Evolutionary conservation across 306 rosid genomes (phyloP).

Genomic region (Bauhinia variegata): DNA sequence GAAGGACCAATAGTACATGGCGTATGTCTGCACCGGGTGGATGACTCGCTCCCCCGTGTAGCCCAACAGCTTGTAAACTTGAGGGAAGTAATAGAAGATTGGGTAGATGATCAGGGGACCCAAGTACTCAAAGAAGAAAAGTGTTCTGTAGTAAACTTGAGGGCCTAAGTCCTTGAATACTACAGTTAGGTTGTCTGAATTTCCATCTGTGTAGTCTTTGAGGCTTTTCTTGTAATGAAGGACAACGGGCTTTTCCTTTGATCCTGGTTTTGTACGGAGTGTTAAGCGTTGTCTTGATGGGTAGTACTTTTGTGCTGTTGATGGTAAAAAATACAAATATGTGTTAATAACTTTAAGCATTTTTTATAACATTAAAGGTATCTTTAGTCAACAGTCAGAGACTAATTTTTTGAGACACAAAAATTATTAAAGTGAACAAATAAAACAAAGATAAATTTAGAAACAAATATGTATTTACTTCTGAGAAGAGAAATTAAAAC

Average conservation of each 20-base stretch:
- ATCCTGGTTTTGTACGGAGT: conserved; percentile 75
- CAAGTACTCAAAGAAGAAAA: conserved; percentile 89
- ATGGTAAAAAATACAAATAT: conserved; percentile 41
- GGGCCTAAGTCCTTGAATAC: conserved; percentile 92
- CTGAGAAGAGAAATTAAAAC: conserved; percentile 4
- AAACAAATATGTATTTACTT: conserved; percentile 11
- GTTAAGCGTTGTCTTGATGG: conserved; percentile 92
- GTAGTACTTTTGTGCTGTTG: conserved; percentile 78
- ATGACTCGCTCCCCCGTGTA: conserved; percentile 75
- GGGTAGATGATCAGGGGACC: conserved; percentile 95
- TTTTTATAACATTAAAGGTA: no score
- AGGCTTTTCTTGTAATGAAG: conserved; percentile 75
- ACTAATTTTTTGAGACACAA: no score
- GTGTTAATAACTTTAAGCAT: conserved; percentile 40
- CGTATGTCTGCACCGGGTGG: conserved; percentile 87
- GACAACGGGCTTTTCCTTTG: conserved; percentile 80
- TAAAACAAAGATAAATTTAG: conserved; percentile 13
- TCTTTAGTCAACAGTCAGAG: no score
- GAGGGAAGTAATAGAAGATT: conserved; percentile 78
- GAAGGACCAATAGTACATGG: conserved; percentile 93
- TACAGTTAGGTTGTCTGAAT: conserved; percentile 62
- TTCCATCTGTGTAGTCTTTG: conserved; percentile 65
- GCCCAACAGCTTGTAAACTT: conserved; percentile 74
- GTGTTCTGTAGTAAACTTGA: conserved; percentile 82
- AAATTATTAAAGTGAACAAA: no score